These are phyloP conservation scores for Phytopythium helicoides DNA, from an alignment of 352 stramenopile genomes.

Conservation along the genomic window DNA sequence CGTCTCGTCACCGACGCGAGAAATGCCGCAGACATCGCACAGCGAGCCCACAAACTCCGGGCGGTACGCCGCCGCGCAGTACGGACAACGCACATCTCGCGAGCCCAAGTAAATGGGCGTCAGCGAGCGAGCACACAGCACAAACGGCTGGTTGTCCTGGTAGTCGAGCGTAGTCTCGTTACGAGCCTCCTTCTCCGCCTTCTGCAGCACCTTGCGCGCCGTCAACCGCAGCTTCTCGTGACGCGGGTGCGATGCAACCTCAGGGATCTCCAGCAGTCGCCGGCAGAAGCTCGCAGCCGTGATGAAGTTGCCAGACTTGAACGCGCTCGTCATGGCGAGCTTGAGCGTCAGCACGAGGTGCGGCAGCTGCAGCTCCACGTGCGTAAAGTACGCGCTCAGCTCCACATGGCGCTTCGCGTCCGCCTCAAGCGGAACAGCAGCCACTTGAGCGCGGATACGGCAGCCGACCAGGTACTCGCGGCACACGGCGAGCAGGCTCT, in stretches of 20 bases:
- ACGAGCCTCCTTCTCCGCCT: constrained; percentile 97
- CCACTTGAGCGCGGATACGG: constrained; percentile 91
- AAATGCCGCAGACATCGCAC: constrained; percentile 93
- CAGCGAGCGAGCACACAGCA: constrained; percentile 93
- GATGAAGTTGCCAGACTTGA: constrained; percentile 99
- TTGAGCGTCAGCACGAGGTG: constrained; percentile 98
- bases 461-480: constrained; percentile 98
- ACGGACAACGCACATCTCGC: constrained; percentile 92
- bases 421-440: constrained; percentile 59
- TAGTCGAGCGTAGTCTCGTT: constrained; percentile 99
- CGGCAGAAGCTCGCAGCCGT: constrained; percentile 98
- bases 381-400: constrained; percentile 98
- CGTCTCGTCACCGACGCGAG: constrained; percentile 93
- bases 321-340: constrained; percentile 98
- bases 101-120: constrained; percentile 94
- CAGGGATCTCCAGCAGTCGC: constrained; percentile 96
- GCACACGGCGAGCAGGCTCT: constrained; percentile 95
- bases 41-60: constrained; percentile 86
- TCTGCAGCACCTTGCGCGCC: constrained; percentile 96
- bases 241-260: constrained; percentile 87
- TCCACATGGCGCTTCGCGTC: constrained; percentile 93
- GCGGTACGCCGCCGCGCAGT: constrained; percentile 92
- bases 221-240: constrained; percentile 96
- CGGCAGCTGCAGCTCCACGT: constrained; percentile 97
- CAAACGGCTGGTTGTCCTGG: constrained; percentile 96